Conservation (phyloP, 2,329 filamentous ascomycete genomes). For the Drechmeria coniospora region DNA sequence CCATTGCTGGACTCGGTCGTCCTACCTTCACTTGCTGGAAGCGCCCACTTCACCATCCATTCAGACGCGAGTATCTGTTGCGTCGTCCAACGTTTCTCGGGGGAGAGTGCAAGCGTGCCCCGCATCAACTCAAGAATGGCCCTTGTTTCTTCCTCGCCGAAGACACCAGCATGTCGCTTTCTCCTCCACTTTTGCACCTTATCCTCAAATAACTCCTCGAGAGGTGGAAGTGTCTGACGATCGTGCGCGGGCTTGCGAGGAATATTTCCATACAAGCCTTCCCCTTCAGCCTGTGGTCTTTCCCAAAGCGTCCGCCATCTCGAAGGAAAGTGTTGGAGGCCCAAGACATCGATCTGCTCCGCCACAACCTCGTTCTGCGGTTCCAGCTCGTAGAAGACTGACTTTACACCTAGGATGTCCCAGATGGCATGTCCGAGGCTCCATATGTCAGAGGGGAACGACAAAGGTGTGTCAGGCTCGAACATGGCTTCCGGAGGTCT, state of each 20-base stretch:
- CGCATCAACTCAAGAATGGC: slow-evolving; percentile 15
- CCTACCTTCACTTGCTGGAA: no score
- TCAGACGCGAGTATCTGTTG: slow-evolving; percentile 15
- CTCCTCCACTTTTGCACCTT: slow-evolving; percentile 10
- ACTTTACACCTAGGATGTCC: slow-evolving; percentile 10
- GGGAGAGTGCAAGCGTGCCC: slow-evolving; percentile 14
- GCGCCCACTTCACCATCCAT: slow-evolving; percentile 19
- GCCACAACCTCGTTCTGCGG: slow-evolving; percentile 8
- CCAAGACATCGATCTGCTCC: slow-evolving; percentile 10
- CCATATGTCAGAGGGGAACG: slow-evolving; percentile 8
- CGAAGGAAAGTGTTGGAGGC: slow-evolving; percentile 3
- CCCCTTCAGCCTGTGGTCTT: background rate
- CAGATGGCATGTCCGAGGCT: slow-evolving; percentile 8
- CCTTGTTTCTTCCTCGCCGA: slow-evolving; percentile 8
- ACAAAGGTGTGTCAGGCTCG: slow-evolving; percentile 1
- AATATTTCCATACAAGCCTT: background rate
- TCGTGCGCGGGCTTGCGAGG: background rate
- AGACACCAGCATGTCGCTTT: slow-evolving; percentile 4
- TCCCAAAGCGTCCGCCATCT: slow-evolving; percentile 5
- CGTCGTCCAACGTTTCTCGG: slow-evolving; percentile 13
- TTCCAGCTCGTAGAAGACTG: slow-evolving; percentile 8
- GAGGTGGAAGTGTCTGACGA: slow-evolving; percentile 8
- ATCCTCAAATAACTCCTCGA: slow-evolving; percentile 13
- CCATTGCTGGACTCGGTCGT: no score
- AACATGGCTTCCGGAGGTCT: slow-evolving; percentile 1